Conservation (phyloP, 495 filamentous ascomycete genomes). For the Aspergillus bridgeri region DNA sequence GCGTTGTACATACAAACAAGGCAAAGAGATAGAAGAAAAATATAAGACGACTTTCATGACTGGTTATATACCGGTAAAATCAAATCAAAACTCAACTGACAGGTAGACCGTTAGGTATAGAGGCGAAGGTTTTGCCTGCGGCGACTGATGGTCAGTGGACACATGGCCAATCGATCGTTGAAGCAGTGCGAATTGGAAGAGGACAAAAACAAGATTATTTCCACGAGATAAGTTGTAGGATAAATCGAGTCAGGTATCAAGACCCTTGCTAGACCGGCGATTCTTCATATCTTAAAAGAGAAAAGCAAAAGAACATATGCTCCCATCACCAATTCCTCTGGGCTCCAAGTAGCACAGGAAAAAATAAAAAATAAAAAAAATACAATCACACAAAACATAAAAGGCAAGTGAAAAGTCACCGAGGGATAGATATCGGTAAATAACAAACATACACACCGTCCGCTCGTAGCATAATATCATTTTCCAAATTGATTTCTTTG, state of each 20-base stretch:
- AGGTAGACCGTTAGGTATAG: background rate
- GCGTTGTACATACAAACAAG: background rate
- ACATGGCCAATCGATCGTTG: background rate
- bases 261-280: background rate
- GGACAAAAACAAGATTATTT: background rate
- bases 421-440: background rate
- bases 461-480: background rate
- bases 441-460: constrained; percentile 1
- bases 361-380: no score
- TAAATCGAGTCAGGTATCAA: background rate
- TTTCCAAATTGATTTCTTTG: background rate
- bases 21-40: background rate
- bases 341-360: background rate
- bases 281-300: background rate
- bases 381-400: constrained; percentile 9
- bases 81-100: background rate
- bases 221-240: background rate
- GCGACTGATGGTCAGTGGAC: background rate
- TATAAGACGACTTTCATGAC: background rate
- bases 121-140: background rate
- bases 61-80: background rate
- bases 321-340: constrained; percentile 11
- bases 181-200: background rate
- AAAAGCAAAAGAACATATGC: constrained; percentile 5
- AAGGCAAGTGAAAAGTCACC: background rate